Percentiles rank a stretch among this genome's conserved stretches.
Evolutionary conservation across 352 stramenopile genomes (phyloP).

Genomic region (Thraustochytrium striatum): DNA sequence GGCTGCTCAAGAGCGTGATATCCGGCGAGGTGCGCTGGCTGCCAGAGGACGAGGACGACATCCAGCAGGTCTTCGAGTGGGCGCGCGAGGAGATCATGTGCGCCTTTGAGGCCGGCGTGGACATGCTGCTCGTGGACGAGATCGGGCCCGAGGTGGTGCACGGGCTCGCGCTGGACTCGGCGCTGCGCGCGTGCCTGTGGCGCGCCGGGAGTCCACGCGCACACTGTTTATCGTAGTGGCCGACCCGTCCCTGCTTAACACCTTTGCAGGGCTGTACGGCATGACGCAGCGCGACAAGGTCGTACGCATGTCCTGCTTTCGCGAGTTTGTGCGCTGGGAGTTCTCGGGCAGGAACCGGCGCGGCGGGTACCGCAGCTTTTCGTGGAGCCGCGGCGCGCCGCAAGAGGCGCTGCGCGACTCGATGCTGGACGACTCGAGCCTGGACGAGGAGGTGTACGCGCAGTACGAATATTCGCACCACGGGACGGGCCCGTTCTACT

Average conservation of each 20-base stretch:
- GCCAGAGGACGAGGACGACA: constrained; percentile 1
- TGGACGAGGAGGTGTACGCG: neutral
- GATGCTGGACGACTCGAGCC: neutral
- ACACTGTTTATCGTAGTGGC: constrained; percentile 22
- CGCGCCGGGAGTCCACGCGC: neutral
- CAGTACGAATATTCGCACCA: neutral
- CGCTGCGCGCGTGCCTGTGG: constrained; percentile 36
- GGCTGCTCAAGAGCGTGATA: constrained; percentile 3
- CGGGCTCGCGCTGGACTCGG: constrained; percentile 22
- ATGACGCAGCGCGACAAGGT: neutral
- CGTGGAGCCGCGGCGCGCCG: neutral
- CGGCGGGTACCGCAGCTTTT: neutral
- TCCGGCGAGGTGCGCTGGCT: constrained; percentile 39
- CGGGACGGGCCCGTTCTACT: constrained; percentile 35
- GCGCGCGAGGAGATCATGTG: constrained; percentile 47
- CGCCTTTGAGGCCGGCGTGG: constrained; percentile 33
- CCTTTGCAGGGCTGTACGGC: too few species aligned
- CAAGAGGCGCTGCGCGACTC: neutral
- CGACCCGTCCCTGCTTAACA: constrained; percentile 7
- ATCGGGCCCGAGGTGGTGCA: constrained; percentile 38
- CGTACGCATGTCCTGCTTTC: neutral
- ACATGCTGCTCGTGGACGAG: constrained; percentile 37
- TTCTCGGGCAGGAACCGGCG: neutral
- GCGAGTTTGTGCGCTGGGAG: neutral
- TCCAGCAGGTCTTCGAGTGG: constrained; percentile 37